phyloP scores from a whole-genome alignment of 2,329 filamentous ascomycete species.

The Xylaria sp. region DNA sequence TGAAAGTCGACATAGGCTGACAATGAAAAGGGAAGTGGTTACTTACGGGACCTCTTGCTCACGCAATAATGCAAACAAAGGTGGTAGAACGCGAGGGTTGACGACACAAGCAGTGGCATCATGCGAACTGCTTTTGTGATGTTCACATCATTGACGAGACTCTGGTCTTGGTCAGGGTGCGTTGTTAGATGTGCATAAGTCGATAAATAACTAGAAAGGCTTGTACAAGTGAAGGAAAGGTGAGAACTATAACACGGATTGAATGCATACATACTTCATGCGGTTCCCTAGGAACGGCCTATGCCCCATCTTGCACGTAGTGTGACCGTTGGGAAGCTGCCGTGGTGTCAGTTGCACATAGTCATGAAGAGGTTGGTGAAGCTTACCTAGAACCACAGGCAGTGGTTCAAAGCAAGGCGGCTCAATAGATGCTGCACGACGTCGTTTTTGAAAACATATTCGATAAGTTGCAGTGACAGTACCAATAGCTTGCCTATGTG shows the following conservation, averaged over 20 bases:
- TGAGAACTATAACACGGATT: neutral
- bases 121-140: neutral
- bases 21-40: neutral
- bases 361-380: neutral
- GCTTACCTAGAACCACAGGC: neutral
- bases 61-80: neutral
- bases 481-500: neutral
- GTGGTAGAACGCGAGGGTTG: neutral
- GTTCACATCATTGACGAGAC: neutral
- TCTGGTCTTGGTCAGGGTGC: neutral
- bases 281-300: neutral
- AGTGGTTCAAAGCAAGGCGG: neutral
- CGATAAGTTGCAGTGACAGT: neutral
- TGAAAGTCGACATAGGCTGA: neutral
- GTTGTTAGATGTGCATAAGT: neutral
- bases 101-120: neutral
- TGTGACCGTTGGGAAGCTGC: neutral
- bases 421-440: neutral
- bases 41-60: neutral
- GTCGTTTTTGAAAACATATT: neutral
- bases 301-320: neutral
- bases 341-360: neutral
- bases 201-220: neutral
- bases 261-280: neutral
- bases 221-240: neutral